Evolutionary conservation across 1,139 yeast species (phyloP), one percentile per base, ranked within the genome.

Genomic region (Lipomyces yarrowii): DNA sequence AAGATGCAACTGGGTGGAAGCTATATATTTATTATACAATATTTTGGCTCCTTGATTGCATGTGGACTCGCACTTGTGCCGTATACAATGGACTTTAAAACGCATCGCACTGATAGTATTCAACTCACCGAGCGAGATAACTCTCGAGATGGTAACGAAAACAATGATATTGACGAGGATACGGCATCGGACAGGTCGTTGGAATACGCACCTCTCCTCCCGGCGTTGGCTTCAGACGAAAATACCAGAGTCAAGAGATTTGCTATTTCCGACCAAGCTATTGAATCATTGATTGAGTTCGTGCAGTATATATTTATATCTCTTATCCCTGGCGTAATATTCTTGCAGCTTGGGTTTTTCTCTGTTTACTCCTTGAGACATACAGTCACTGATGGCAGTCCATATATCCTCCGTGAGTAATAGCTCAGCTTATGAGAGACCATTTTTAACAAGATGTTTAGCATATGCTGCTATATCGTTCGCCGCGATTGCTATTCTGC

Each of bases 331-430:
- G 37, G 60, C 10, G 55, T 55, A 2, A 30, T 59, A 7, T 39
- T 59, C n/a, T 11, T 61, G 3, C 61, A 57, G 15, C 6, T 59
- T 5, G 51, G 51, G 5, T 67, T 65, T 32, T 59, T 59, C 48
- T 21, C 64, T 6, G 33, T 67, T 39, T 52, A 53, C 13, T 55
- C 69, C 2, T 32, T 65, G 18, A 56, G 69, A 10, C 52, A 62
- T 26, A 56, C 65, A 4, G 60, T 61, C 21, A 63, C 65, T 7
- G 69, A 67, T 30, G 69, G 69, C 15, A 46, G 62, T 15, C 54
- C 60, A 30, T 21, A 42, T 26, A 35, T 56, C 18, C 26, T 59
- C 15, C 63, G 68, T 65, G 58, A 33, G 68, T 64, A 8, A 6
- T 21, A 7, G 15, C 13, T 33, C n/a, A 21, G 23, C 39, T 2